Base-by-base conservation (phyloP, 768 basidiomycete genomes). In the Lanmaoa pseudosensibilis region DNA sequence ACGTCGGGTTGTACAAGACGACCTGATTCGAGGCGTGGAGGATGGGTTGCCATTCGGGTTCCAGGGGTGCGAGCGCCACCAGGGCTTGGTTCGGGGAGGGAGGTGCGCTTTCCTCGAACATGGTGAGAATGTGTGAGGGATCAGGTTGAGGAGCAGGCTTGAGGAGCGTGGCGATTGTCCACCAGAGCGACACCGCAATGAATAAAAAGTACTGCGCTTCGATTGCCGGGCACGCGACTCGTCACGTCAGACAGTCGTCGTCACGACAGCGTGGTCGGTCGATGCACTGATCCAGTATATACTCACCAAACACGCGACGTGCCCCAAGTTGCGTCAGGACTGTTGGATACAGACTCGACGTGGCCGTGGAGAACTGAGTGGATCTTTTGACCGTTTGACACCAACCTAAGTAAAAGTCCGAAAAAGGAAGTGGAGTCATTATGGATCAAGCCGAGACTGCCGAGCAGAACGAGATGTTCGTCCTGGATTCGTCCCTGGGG, bases 1-100 rank as follows among this genome's bases (percentile, higher is more conserved):
- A 92, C 2, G 82, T 86, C 0, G 92, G 86, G 67, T 94, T 91
- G 74, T 93, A 94, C 9, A 94, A 79, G 16, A 94, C 92, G 36
- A 94, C 86, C 65, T 93, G 90, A 70, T 91, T 89, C 1, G 88
- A 86, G n/a, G 81, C 80, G 45, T 91, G 90, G 18, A 92, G 77
- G 57, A 94, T 91, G 2, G 90, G 86, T 52, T 81, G 87, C 91
- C 91, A 93, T 54, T 84, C 75, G 2, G 65, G 66, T 5, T 66
- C 67, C 1, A 51, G 21, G 16, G 64, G 65, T 25, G 60, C 57
- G 6, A 73, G 49, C 1, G 72, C 59, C 18, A 72, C 61, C 27
- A 73, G 57, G n/a, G 72, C 72, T 33, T 64, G 62, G 52, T 60
- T 63, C 25, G 72, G 70, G 11, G 73, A 72, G 15, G 73, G 62